Percentiles rank a stretch among this genome's conserved stretches.
These are phyloP conservation scores for Lanmaoa rubissima DNA, from an alignment of 768 basidiomycete genomes.

Conservation along the genomic window DNA sequence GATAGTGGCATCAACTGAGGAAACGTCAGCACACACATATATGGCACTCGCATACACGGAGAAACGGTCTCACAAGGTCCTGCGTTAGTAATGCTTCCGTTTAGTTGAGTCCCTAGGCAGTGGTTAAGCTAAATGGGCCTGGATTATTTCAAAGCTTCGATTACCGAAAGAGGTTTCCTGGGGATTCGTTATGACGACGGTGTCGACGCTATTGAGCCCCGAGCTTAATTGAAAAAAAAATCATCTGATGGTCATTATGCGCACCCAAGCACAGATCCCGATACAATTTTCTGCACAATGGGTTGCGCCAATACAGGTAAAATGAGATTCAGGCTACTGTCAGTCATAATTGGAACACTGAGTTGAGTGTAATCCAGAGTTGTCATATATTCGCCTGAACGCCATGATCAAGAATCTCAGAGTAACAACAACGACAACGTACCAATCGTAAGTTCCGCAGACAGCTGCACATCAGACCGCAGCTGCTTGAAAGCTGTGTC, in stretches of 20 bases:
- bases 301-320: slow-evolving; percentile 69
- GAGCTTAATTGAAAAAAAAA: background rate
- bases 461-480: slow-evolving; percentile 56
- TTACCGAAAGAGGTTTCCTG: slow-evolving; percentile 56
- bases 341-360: slow-evolving; percentile 56
- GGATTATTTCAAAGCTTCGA: background rate
- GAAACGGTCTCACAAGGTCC: slow-evolving; percentile 59
- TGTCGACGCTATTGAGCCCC: slow-evolving; percentile 44
- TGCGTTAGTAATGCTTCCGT: slow-evolving; percentile 63
- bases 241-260: background rate
- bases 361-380: slow-evolving; percentile 59
- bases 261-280: slow-evolving; percentile 54
- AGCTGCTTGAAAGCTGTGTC: slow-evolving; percentile 65
- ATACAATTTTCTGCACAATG: slow-evolving; percentile 71
- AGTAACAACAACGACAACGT: background rate
- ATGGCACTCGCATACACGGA: background rate
- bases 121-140: slow-evolving; percentile 1
- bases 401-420: slow-evolving; percentile 3
- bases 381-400: slow-evolving; percentile 59
- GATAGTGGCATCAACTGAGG: slow-evolving; percentile 62
- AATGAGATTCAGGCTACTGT: slow-evolving; percentile 58
- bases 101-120: slow-evolving; percentile 46
- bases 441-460: slow-evolving; percentile 59
- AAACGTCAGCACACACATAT: slow-evolving; percentile 4
- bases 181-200: slow-evolving; percentile 60